A percentile compares a stretch with the other conserved stretches of the same genome.
Conservation (phyloP, 768 basidiomycete species). For the Hirschioporus abietinus region DNA sequence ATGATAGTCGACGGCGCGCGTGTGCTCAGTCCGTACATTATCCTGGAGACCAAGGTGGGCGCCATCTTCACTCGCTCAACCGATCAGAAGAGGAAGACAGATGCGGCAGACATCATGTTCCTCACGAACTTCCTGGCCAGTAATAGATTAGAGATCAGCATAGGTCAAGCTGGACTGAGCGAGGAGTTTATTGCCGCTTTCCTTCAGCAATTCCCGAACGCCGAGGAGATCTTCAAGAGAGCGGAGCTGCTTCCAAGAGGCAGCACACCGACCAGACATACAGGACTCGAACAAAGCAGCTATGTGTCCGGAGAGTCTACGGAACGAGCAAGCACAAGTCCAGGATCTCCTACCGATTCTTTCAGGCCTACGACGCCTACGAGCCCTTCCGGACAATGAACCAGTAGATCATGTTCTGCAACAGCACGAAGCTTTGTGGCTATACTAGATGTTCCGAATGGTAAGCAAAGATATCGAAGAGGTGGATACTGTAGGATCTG, state of each 20-base stretch:
- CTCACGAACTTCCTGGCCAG: not conserved
- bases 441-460: too few species aligned
- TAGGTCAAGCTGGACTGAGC: not conserved
- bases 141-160: not conserved
- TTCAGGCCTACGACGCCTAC: too few species aligned
- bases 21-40: not conserved
- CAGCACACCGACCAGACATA: not conserved
- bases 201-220: not conserved
- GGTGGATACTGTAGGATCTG: too few species aligned
- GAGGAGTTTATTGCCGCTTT: not conserved
- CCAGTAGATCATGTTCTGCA: too few species aligned
- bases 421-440: too few species aligned
- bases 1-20: not conserved
- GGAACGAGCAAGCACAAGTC: not conserved
- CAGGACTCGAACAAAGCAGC: not conserved
- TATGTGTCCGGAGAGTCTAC: not conserved
- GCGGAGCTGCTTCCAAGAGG: not conserved
- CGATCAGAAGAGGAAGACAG: not conserved
- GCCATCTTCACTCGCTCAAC: not conserved
- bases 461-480: too few species aligned
- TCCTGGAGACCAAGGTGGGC: constrained; percentile 2
- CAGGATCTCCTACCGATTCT: not conserved
- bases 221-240: not conserved
- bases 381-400: too few species aligned
- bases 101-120: not conserved